These are phyloP conservation scores for Friedmanniomyces endolithicus DNA, from an alignment of 495 filamentous ascomycete genomes.

Conservation along the genomic window DNA sequence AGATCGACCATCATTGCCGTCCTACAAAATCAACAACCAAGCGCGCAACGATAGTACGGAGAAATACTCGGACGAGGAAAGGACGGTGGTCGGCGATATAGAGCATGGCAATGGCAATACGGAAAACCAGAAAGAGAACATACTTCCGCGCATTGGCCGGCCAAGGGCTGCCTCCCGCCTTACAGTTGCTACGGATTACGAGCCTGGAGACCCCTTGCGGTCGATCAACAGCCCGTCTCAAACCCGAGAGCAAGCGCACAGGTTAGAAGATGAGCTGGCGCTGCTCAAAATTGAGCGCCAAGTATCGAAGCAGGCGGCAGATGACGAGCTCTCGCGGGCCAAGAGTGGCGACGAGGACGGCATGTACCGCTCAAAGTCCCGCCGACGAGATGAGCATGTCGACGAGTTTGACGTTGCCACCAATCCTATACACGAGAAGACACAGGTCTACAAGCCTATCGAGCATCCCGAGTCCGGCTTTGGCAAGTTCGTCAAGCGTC, in stretches of 20 bases:
- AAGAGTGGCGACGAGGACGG: constrained; percentile 28
- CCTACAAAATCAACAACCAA: constrained; percentile 18
- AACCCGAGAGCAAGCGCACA: constrained; percentile 52
- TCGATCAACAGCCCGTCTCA: constrained; percentile 37
- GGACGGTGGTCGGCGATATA: constrained; percentile 20
- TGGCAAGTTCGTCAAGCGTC: constrained; percentile 47
- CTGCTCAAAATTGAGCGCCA: constrained; percentile 71
- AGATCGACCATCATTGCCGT: constrained; percentile 15
- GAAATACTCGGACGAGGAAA: constrained; percentile 26
- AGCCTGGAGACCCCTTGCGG: constrained; percentile 24
- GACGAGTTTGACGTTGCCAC: constrained; percentile 76
- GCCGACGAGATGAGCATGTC: constrained; percentile 42
- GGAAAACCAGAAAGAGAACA: constrained; percentile 8
- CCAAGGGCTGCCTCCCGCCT: constrained; percentile 15
- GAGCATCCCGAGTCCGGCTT: constrained; percentile 51
- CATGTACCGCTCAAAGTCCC: constrained; percentile 40
- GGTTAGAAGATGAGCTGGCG: constrained; percentile 74
- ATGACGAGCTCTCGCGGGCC: constrained; percentile 31
- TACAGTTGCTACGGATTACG: constrained; percentile 31
- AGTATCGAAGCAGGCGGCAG: constrained; percentile 44
- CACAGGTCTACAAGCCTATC: constrained; percentile 55
- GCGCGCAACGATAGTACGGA: constrained; percentile 4
- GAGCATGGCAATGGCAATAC: constrained; percentile 16
- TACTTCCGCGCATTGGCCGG: constrained; percentile 2
- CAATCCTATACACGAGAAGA: constrained; percentile 60